Evolutionary conservation across 352 stramenopile species (phyloP), one percentile per base, ranked within the genome.

Genomic region (Globisporangium takayamanum): DNA sequence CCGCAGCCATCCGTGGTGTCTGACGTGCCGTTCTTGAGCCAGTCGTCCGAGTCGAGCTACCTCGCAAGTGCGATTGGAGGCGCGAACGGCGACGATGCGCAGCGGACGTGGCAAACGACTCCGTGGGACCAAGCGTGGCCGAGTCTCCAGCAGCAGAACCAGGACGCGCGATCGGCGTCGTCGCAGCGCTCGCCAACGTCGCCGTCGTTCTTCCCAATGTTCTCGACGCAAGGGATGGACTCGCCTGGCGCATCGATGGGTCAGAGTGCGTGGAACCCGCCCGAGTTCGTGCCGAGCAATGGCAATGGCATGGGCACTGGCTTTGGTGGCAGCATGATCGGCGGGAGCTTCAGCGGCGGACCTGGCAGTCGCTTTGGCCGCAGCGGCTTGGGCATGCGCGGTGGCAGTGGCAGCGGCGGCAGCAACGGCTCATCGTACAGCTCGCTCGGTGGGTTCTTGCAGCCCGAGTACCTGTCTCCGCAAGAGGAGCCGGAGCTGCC

Each of bases 361-460:
- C 55, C 47, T 33, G 55, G 57, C 48, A 53, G 53, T 54, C 60
- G 54, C 15, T 70, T 70, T n/a, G 59, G 54, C 12, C 46, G 33
- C 18, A 48, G 42, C 53, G 50, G 61, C 14, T 69, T 82, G 57
- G 69, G 69, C 42, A 74, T 83, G 61, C 67, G 37, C 14, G 64
- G 66, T 20, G 49, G 28, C 51, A 46, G 37, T 25, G 33, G 41
- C 10, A 28, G 44, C 44, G 5, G 14, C 18, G 44, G 44, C 14
- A 45, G 41, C 41, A 45, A 44, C 50, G 14, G 59, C 16, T 68
- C 63, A 11, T 61, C 70, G 6, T 89, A 88, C 66, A 70, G 67
- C 36, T 75, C 79, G 22, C 69, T 89, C n/a, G 68, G 75, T 8
- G 75, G 74, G n/a, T 86, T 87, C 64, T 69, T 92, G 51, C 63